Percentiles rank a stretch among this genome's conserved stretches.
These are phyloP conservation scores for Myriosclerotinia curreyana DNA, from an alignment of 2,329 filamentous ascomycete genomes.

Conservation along the genomic window DNA sequence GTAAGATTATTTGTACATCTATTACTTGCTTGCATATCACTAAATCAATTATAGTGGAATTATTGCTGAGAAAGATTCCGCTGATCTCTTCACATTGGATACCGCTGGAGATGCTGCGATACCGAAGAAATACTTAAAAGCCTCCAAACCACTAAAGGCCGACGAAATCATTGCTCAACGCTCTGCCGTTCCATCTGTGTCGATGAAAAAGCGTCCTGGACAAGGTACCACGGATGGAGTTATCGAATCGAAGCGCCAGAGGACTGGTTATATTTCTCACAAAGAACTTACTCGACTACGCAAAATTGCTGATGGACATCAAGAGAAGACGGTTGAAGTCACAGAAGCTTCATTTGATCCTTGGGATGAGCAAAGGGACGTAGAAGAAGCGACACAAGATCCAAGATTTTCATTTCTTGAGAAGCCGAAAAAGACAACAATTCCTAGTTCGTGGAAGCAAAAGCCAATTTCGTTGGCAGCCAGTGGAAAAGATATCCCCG, in stretches of 20 bases:
- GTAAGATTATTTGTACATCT: constrained; percentile 47
- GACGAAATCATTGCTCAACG: constrained; percentile 89
- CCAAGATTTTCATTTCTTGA: constrained; percentile 64
- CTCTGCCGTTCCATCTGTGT: constrained; percentile 76
- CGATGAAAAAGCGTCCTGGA: constrained; percentile 71
- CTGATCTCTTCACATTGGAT: constrained; percentile 83
- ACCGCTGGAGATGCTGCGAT: constrained; percentile 66
- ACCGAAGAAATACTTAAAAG: constrained; percentile 61
- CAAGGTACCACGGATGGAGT: constrained; percentile 71
- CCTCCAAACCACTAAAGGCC: constrained; percentile 76
- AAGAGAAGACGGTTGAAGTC: constrained; percentile 47
- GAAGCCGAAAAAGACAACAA: constrained; percentile 62
- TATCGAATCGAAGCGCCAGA: constrained; percentile 68
- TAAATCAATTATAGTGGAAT: constrained; percentile 62
- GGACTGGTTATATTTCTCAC: constrained; percentile 75
- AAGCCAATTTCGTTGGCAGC: constrained; percentile 79
- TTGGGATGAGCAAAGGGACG: constrained; percentile 60
- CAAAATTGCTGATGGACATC: constrained; percentile 69
- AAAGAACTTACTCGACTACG: constrained; percentile 80
- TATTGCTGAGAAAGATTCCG: constrained; percentile 75
- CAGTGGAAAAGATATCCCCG: constrained; percentile 73
- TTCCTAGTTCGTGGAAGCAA: constrained; percentile 71
- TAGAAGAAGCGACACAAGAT: constrained; percentile 47
- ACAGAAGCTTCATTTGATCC: constrained; percentile 72
- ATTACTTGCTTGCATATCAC: constrained; percentile 10